Conservation (phyloP, 768 basidiomycete species). For the Sporobolomyces roseus region DNA sequence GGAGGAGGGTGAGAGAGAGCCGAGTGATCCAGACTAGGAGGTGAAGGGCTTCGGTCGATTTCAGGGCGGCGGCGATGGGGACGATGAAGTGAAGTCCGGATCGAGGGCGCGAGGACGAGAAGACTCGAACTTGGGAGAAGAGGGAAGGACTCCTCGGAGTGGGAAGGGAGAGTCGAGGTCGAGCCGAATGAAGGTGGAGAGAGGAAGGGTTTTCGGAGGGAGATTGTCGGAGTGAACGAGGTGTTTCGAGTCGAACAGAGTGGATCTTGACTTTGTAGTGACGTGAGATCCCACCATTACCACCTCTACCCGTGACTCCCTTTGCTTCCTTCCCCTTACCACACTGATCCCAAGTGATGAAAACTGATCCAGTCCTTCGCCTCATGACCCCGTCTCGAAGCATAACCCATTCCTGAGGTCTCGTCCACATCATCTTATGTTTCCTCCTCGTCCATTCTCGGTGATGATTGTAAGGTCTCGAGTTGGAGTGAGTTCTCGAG, state of each 20-base stretch:
- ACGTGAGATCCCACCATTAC: neutral
- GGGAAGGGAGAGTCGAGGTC: neutral
- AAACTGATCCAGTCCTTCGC: neutral
- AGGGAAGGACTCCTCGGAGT: neutral
- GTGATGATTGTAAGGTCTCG: neutral
- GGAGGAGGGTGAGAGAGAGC: slow-evolving; percentile 36
- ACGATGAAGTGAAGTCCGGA: slow-evolving; percentile 23
- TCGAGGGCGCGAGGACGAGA: slow-evolving; percentile 6
- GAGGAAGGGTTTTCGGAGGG: neutral
- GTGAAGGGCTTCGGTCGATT: slow-evolving; percentile 35
- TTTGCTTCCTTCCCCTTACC: neutral
- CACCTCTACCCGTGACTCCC: neutral
- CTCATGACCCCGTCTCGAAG: neutral
- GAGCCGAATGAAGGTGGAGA: neutral
- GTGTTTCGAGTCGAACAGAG: neutral
- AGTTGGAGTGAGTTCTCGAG: neutral
- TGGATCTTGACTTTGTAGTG: neutral
- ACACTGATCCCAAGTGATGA: neutral
- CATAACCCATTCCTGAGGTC: slow-evolving; percentile 13
- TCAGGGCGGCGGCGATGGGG: slow-evolving; percentile 32
- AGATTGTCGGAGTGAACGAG: too few species aligned
- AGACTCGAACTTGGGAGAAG: slow-evolving; percentile 11
- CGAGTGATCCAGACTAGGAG: slow-evolving; percentile 29
- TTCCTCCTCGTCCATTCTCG: too few species aligned
- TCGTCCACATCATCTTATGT: neutral